Base-by-base conservation (phyloP, 192 early-diverging fungal genomes). In the Umbelopsis sp. region DNA sequence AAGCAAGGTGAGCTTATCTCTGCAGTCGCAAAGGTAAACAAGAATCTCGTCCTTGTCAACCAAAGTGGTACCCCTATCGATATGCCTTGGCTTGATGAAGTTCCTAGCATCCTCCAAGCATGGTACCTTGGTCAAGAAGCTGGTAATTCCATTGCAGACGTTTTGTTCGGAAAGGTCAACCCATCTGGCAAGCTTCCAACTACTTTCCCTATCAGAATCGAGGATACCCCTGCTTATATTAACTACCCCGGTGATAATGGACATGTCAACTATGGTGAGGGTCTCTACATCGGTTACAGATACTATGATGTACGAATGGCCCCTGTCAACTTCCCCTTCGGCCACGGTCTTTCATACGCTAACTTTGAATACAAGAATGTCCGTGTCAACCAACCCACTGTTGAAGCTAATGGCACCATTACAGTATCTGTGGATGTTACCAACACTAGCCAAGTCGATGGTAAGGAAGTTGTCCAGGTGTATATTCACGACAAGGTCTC, bases 61-160 rank as follows among this genome's bases (percentile, higher is more conserved):
- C 45, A 74, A 22, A 47, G 73, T 17, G 71, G 71, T 12, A 70
- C 69, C 3, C 52, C 73, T 12, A 62, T 74, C 29, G n/a, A 24
- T 11, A 53, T 74, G 72, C 73, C 73, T 1, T 74, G 67, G 69
- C 0, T 73, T 10, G 21, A 52, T 16, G 44, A 70, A 0, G 82
- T 83, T 21, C 74, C 79, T 24, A 80, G 77, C 4, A 71, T 88
- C 5, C 59, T 89, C 10, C 72, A 74, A 56, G 69, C 82, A 0
- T 85, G 83, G 51, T 45, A 82, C n/a, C 85, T 84, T 0, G 88
- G 88, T 20, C 77, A 81, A 34, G 83, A 86, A 67, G 88, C 73
- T 32, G 88, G 85, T 52, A 59, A 73, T 12, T 81, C 88, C 1
- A 82, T 87, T 31, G 86, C 86, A 20, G 82, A 89, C 36, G 71